phyloP scores from a whole-genome alignment of 305 asterid genomes.

The Fraxinus xanthoxyloides region DNA sequence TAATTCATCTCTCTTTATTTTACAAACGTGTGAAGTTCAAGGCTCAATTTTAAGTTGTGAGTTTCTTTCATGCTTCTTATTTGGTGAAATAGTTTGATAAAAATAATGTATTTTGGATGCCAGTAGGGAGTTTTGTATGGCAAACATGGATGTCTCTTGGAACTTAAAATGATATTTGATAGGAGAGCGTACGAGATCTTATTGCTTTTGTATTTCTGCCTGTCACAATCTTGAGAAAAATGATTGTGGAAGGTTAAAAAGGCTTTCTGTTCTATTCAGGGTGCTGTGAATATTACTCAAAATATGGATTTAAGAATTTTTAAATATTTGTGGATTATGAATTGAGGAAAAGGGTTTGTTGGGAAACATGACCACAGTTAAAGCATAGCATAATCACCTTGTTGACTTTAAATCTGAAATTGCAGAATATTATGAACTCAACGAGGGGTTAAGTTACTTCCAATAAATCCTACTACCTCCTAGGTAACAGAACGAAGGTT shows the following conservation, averaged over 20 bases:
- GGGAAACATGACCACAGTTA: background rate
- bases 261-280: background rate
- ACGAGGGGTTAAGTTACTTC: background rate
- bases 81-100: conserved; percentile 21
- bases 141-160: background rate
- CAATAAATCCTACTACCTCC: background rate
- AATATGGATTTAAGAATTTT: background rate
- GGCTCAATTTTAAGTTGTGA: conserved; percentile 49
- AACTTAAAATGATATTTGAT: background rate
- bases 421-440: background rate
- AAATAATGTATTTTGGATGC: background rate
- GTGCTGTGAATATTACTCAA: background rate
- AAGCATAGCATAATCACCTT: background rate
- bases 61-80: conserved; percentile 31
- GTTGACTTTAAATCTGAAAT: background rate
- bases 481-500: background rate
- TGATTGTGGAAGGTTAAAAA: background rate
- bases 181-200: background rate
- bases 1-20: conserved; percentile 14
- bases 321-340: background rate
- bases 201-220: background rate
- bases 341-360: background rate
- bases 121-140: background rate
- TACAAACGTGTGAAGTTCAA: conserved; percentile 51
- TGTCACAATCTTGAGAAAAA: background rate